Percentiles rank a stretch among this genome's conserved stretches.
Conservation (phyloP, 495 filamentous ascomycete species). For the Gamarada debralockiae region DNA sequence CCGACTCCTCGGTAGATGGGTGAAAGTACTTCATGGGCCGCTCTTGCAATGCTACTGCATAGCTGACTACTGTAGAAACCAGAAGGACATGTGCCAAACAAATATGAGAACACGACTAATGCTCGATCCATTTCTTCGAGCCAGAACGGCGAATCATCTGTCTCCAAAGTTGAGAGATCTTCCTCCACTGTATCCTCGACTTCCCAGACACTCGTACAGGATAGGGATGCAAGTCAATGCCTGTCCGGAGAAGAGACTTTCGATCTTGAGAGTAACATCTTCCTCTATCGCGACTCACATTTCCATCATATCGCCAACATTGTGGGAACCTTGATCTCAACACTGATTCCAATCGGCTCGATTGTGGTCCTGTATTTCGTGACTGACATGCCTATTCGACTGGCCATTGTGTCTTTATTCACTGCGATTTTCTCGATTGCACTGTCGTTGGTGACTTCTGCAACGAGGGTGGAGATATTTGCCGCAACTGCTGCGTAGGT, state of each 20-base stretch:
- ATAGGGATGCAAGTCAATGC: not conserved
- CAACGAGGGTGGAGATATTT: slow-evolving; percentile 33
- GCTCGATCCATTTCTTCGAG: not conserved
- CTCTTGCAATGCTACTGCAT: not conserved
- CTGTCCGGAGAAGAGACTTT: not conserved
- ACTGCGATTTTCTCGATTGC: slow-evolving; percentile 26
- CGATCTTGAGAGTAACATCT: slow-evolving; percentile 4
- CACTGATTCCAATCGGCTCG: slow-evolving; percentile 27
- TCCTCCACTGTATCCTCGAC: not conserved
- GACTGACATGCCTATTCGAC: slow-evolving; percentile 15
- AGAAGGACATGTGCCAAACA: not conserved
- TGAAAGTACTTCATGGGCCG: slow-evolving; percentile 4
- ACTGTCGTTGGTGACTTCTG: slow-evolving; percentile 28
- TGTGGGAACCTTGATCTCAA: slow-evolving; percentile 26
- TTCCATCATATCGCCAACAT: slow-evolving; percentile 18
- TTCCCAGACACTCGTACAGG: not conserved
- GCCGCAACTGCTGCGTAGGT: slow-evolving; percentile 24
- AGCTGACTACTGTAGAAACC: slow-evolving; percentile 6
- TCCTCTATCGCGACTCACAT: slow-evolving; percentile 13
- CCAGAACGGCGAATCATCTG: not conserved
- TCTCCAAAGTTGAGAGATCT: not conserved
- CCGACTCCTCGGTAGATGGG: not conserved
- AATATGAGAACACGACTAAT: not conserved
- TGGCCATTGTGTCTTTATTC: slow-evolving; percentile 31
- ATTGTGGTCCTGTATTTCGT: slow-evolving; percentile 33